Percentiles rank a stretch among this genome's conserved stretches.
These are phyloP conservation scores for Nicotiana otophora DNA, from an alignment of 257 asterid genomes.

Conservation along the genomic window DNA sequence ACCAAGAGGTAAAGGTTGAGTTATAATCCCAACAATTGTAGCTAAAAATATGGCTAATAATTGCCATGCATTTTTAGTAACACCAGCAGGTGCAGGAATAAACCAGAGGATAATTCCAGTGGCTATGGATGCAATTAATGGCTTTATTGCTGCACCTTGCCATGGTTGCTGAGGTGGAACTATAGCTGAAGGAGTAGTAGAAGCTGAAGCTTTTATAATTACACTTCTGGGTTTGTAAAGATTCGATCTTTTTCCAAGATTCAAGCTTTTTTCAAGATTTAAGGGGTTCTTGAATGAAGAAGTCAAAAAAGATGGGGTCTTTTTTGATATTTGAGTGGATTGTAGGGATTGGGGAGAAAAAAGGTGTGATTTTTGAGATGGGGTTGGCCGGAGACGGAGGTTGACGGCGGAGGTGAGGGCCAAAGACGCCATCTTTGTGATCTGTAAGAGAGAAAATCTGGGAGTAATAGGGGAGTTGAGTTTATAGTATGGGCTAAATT, in stretches of 20 bases:
- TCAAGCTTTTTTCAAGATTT: background rate
- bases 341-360: background rate
- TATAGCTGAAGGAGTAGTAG: slow-evolving; percentile 17
- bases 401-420: slow-evolving; percentile 47
- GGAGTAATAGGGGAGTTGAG: background rate
- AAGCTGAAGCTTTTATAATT: slow-evolving; percentile 23
- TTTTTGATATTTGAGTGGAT: background rate
- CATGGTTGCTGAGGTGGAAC: slow-evolving; percentile 36
- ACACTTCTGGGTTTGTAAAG: background rate
- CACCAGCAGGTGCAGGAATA: slow-evolving; percentile 77
- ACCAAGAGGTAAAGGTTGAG: slow-evolving; percentile 88
- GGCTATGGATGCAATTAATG: slow-evolving; percentile 65
- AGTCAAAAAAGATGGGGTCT: background rate
- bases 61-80: slow-evolving; percentile 77
- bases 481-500: background rate
- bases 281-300: background rate
- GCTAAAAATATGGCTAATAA: slow-evolving; percentile 78
- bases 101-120: slow-evolving; percentile 77
- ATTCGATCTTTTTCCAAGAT: background rate
- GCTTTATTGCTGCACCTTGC: slow-evolving; percentile 84
- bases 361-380: slow-evolving; percentile 14
- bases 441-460: background rate
- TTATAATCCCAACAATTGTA: slow-evolving; percentile 85
- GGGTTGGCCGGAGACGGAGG: slow-evolving; percentile 45
- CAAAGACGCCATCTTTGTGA: slow-evolving; percentile 47